Base-by-base conservation (phyloP, 768 basidiomycete species). In the Panus rudis region DNA sequence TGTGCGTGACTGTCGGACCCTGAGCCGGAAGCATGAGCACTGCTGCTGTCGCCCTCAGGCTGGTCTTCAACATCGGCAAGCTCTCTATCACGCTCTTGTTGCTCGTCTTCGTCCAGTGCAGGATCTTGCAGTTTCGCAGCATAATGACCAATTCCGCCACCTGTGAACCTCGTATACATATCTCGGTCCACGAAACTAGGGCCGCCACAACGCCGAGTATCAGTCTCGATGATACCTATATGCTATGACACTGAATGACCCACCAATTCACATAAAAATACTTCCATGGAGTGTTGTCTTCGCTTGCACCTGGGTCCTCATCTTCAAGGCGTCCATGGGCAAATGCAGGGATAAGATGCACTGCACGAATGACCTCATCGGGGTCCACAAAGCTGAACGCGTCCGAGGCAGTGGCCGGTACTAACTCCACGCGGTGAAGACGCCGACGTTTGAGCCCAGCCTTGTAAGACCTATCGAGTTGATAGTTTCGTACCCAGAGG, bases 351-450 rank as follows among this genome's bases (percentile, higher is more conserved):
- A 62, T 58, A 2, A 64, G 25, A 25, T 64, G 63, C 3, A 51
- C 43, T n/a, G 45, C 50, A 2, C 52, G 46, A 28, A 63, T 51
- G n/a, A 63, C 56, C 3, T 41, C 19, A 3, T 17, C 22, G 3
- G 63, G 62, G 38, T 63, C 54, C 14, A 63, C 31, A 39, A 64
- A 62, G 1, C 63, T 55, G 47, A 63, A 64, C 6, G 58, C 55
- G 0, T 37, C 30, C 10, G 32, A 14, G 20, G 52, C 44, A 20
- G 48, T 33, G 6, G 7, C 33, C n/a, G 32, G 30, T 0, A 59
- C 42, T 41, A 58, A 63, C 3, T 52, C 57, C 22, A 63, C 28
- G 0, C 34, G 48, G 28, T 54, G 56, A 7, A 63, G 41, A 3
- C 42, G 31, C 8, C 37, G 23, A 1, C 32, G 16, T 3, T 31